Evolutionary conservation across 2,329 filamentous ascomycete species (phyloP).

Genomic region (Claviceps digitariae): DNA sequence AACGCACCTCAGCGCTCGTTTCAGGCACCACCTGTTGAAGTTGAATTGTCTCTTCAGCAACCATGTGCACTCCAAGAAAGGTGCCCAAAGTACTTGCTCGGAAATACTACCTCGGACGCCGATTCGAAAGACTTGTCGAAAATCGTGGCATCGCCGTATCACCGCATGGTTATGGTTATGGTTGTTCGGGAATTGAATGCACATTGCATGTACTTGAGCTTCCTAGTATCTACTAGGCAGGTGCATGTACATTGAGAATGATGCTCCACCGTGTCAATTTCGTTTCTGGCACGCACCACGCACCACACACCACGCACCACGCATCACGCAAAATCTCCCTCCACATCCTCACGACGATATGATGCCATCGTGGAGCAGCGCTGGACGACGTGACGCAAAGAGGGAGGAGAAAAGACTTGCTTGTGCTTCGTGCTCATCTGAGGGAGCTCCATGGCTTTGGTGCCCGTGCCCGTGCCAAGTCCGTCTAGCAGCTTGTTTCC

Average conservation of each 20-base stretch:
- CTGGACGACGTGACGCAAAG: conserved; percentile 5
- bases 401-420: too few species aligned
- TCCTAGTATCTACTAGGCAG: too few species aligned
- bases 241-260: background rate
- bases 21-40: too few species aligned
- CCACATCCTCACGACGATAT: conserved; percentile 4
- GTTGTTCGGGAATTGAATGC: background rate
- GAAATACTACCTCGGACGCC: too few species aligned
- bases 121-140: background rate
- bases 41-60: too few species aligned
- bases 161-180: background rate
- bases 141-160: background rate
- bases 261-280: background rate
- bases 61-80: too few species aligned
- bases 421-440: background rate
- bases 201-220: background rate
- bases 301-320: background rate
- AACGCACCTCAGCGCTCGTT: too few species aligned
- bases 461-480: background rate
- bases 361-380: conserved; percentile 5
- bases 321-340: background rate
- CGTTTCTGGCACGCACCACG: background rate
- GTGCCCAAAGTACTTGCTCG: too few species aligned
- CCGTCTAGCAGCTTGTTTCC: background rate
- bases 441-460: background rate